These are phyloP conservation scores for Pochonia chlamydosporia DNA, from an alignment of 2,329 filamentous ascomycete genomes.

Conservation along the genomic window DNA sequence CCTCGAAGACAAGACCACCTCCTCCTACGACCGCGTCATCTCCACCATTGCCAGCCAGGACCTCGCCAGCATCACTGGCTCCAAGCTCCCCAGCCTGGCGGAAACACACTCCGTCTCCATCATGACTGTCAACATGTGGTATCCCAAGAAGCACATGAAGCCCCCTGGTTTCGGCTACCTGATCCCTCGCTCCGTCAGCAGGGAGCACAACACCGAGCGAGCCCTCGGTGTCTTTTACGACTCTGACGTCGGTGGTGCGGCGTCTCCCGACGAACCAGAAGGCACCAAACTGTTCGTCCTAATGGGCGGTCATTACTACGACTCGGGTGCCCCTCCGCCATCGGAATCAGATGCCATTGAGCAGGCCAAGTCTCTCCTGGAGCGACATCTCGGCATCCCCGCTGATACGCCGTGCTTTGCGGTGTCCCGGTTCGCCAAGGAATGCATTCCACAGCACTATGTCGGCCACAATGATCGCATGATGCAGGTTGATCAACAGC, in stretches of 20 bases:
- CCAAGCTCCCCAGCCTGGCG: slow-evolving; percentile 41
- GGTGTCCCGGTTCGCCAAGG: slow-evolving; percentile 49
- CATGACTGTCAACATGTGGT: slow-evolving; percentile 91
- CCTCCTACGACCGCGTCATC: slow-evolving; percentile 51
- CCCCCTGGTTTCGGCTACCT: slow-evolving; percentile 83
- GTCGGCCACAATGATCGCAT: slow-evolving; percentile 69
- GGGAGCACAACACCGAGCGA: slow-evolving; percentile 71
- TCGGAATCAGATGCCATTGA: slow-evolving; percentile 57
- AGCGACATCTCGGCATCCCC: slow-evolving; percentile 68
- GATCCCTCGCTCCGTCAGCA: slow-evolving; percentile 67
- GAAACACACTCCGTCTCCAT: slow-evolving; percentile 67
- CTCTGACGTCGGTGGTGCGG: slow-evolving; percentile 49
- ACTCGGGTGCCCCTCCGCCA: slow-evolving; percentile 41
- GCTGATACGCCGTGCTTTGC: slow-evolving; percentile 52
- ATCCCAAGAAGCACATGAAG: slow-evolving; percentile 55
- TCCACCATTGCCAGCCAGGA: slow-evolving; percentile 53
- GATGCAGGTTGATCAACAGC: slow-evolving; percentile 46
- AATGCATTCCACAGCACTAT: slow-evolving; percentile 88
- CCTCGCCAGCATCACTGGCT: slow-evolving; percentile 31
- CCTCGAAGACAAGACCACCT: slow-evolving; percentile 1
- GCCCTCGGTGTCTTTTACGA: slow-evolving; percentile 92
- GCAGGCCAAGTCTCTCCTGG: slow-evolving; percentile 65
- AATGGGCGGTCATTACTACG: slow-evolving; percentile 88
- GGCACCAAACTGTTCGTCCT: slow-evolving; percentile 92
- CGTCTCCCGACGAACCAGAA: slow-evolving; percentile 41